Evolutionary conservation across 257 asterid species (phyloP).

Genomic region (Orobanche coerulescens): DNA sequence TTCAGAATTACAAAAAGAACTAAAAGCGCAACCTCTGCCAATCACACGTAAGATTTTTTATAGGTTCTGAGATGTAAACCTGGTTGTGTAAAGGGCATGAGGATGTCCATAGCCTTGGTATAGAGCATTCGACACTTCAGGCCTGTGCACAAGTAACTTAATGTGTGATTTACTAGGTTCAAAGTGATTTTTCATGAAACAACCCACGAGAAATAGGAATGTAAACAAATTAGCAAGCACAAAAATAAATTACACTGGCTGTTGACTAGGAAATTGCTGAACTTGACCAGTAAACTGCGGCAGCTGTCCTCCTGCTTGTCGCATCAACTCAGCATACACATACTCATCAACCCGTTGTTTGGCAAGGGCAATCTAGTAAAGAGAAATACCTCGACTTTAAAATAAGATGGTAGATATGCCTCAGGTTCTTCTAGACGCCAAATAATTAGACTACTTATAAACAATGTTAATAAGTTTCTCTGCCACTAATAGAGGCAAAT

Average conservation of each 20-base stretch:
- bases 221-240: not conserved
- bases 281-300: conserved; percentile 19
- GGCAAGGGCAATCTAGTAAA: conserved; percentile 60
- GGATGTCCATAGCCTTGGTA: conserved; percentile 57
- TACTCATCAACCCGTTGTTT: conserved; percentile 90
- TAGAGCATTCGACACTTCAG: conserved; percentile 38
- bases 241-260: conserved; percentile 15
- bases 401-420: not conserved
- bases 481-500: not conserved
- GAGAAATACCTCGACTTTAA: not conserved
- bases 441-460: not conserved
- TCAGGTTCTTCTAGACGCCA: not conserved
- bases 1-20: not conserved
- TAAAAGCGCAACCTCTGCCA: not conserved
- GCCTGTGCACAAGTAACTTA: conserved; percentile 37
- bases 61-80: conserved; percentile 30
- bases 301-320: conserved; percentile 29
- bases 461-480: not conserved
- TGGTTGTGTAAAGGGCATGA: conserved; percentile 49
- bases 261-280: conserved; percentile 24
- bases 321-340: conserved; percentile 70
- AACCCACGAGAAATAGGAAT: not conserved
- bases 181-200: not conserved
- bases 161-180: not conserved
- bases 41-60: not conserved